Conservation (phyloP, 1,284 basidiomycete genomes). For the Ustilago lituana region DNA sequence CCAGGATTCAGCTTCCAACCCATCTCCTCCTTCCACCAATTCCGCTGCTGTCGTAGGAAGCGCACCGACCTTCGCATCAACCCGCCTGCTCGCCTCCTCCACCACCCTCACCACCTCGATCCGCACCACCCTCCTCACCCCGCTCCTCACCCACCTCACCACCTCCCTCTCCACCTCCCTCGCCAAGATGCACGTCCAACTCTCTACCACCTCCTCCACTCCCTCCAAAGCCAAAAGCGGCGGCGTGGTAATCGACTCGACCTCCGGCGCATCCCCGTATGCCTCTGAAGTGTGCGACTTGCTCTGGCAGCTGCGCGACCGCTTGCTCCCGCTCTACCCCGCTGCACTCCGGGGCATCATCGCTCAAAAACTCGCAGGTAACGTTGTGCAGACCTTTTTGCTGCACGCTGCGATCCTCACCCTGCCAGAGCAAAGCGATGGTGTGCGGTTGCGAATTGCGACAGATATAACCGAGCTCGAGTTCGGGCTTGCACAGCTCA, state of each 20-base stretch:
- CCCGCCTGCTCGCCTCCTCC: background rate
- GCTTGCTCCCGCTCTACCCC: constrained; percentile 12
- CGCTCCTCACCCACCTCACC: background rate
- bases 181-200: constrained; percentile 27
- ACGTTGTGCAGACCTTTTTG: constrained; percentile 72
- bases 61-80: background rate
- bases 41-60: background rate
- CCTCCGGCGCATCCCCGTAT: constrained; percentile 26
- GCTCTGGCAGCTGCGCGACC: constrained; percentile 6
- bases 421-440: constrained; percentile 74
- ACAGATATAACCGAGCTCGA: constrained; percentile 96
- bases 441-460: constrained; percentile 87
- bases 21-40: no score
- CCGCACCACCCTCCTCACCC: constrained; percentile 1
- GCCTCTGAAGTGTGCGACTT: constrained; percentile 12
- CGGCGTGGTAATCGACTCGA: constrained; percentile 19
- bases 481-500: constrained; percentile 73
- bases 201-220: background rate
- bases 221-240: background rate
- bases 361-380: background rate
- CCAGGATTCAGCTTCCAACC: background rate
- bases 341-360: background rate
- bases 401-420: constrained; percentile 83
- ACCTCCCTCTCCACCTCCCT: background rate
- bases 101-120: background rate